Evolutionary conservation across 768 basidiomycete genomes (phyloP), one percentile per base, ranked within the genome.

Genomic region (Suillus plorans): DNA sequence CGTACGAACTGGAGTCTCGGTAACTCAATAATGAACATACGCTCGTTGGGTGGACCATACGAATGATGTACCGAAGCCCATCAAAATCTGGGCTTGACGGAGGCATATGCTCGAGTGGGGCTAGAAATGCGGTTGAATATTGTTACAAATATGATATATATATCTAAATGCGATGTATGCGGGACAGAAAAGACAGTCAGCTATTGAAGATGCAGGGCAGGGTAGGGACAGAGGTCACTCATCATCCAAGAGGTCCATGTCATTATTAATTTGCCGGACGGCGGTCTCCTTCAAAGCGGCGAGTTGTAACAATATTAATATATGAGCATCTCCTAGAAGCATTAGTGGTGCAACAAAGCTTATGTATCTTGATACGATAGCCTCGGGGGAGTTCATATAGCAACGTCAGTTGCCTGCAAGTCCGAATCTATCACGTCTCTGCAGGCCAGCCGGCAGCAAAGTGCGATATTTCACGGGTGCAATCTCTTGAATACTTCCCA

Each of bases 251-350:
- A 94, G 80, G 5, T 83, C 89, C 68, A 87, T 84, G 45, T 94
- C 91, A 58, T 86, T 80, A 70, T 94, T 91, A 22, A 93, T 84
- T 73, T 92, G 86, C 59, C 86, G 80, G 53, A 94, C 81, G 1
- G 92, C 93, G 4, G 84, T 86, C 67, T 87, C 84, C 64, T 85
- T 87, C 65, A 89, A 77, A 7, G 83, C 74, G 4, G 92, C 92
- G n/a, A 94, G 84, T 92, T 94, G 39, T 63, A 67, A 56, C 52
- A n/a, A n/a, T n/a, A n/a, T n/a, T n/a, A 42, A 70, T 37, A 52
- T 63, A 59, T 64, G 53, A 68, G 68, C 67, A 64, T 63, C 65
- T 63, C 52, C 13, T n/a, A 10, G 4, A 55, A 59, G 25, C 28
- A 41, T 49, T 65, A 42, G 3, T 28, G 25, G 25, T 28, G 25